A percentile compares a stretch with the other conserved stretches of the same genome.
phyloP scores from a whole-genome alignment of 495 filamentous ascomycete species.

The Podospora pseudocomata region DNA sequence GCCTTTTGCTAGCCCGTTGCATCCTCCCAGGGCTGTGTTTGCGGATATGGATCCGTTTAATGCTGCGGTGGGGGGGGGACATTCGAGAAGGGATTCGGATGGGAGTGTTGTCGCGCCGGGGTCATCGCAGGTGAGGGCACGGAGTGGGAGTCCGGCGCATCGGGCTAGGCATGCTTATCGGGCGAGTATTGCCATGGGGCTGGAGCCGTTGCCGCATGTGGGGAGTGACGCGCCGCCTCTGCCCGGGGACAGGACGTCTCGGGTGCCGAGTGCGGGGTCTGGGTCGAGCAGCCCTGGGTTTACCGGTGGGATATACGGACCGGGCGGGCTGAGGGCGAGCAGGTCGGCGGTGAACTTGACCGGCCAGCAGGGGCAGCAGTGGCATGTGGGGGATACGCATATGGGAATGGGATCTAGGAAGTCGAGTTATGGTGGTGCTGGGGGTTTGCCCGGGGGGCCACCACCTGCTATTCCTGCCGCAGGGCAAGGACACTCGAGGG shows the following conservation, averaged over 20 bases:
- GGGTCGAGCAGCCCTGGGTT: slow-evolving; percentile 1
- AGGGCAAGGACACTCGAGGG: slow-evolving; percentile 3
- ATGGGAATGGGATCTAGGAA: slow-evolving; percentile 1
- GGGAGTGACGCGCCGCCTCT: neutral
- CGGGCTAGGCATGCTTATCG: slow-evolving; percentile 35
- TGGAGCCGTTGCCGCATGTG: slow-evolving; percentile 38
- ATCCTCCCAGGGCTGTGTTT: slow-evolving; percentile 21
- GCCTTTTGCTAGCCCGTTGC: neutral
- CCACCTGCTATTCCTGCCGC: slow-evolving; percentile 6
- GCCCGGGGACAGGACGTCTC: slow-evolving; percentile 2
- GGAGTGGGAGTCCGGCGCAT: slow-evolving; percentile 31
- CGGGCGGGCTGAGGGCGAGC: slow-evolving; percentile 8
- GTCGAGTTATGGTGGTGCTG: slow-evolving; percentile 16
- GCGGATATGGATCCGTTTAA: slow-evolving; percentile 29
- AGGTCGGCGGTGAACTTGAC: slow-evolving; percentile 17
- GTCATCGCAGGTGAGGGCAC: slow-evolving; percentile 33
- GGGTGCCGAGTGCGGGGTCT: slow-evolving; percentile 12
- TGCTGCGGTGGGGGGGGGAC: neutral
- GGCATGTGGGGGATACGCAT: neutral
- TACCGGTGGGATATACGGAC: neutral
- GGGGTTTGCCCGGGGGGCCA: neutral
- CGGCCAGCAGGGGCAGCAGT: neutral
- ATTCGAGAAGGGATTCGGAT: slow-evolving; percentile 1
- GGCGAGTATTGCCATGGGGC: slow-evolving; percentile 44
- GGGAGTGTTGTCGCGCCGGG: slow-evolving; percentile 15